Evolutionary conservation across 2,329 filamentous ascomycete species (phyloP), one percentile per base, ranked within the genome.

Genomic region (Dactylonectria macrodidyma): DNA sequence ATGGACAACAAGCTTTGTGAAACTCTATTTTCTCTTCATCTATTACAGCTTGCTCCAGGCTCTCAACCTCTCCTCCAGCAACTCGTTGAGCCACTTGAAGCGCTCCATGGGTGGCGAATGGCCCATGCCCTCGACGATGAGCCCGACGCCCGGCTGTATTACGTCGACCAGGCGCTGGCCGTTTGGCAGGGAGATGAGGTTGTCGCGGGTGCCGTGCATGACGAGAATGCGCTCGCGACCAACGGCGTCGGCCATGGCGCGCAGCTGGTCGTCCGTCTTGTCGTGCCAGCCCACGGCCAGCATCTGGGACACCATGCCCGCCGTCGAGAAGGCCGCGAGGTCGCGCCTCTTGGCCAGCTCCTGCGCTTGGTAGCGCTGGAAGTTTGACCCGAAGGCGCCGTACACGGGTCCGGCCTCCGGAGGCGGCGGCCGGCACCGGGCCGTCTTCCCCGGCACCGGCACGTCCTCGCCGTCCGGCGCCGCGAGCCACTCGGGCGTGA

Each of bases 271-370:
- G 73, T 93, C 89, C 0, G 86, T 89, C 84, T 97, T 97, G 80
- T 89, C 83, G 80, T 97, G 95, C 88, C 93, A 93, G 1, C 90
- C 92, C 0, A 92, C 93, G 1, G 94, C 95, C 58, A 94, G 84
- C 3, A 93, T 87, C 83, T 97, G 95, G 73, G 93, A 84, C 36
- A 96, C 77, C 79, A 96, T 94, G 1, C 93, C 93, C 36, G 84
- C 84, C 54, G 84, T 86, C 3, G 88, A 89, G 78, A 94, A 95
- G 6, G 84, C 84, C 1, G 84, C 82, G 1, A 85, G 82, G 65
- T 92, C 86, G 16, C 85, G 81, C 19, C 92, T 87, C 83, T 97
- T 97, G 76, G 84, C 85, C 70, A 97, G 80, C 80, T 97, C 94
- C 72, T 92, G 90, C 0, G 95, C 94, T 30, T 92, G 91, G 76